Base-by-base conservation (phyloP, 371 early-diverging fungal genomes). In the Rhizopus delemar region DNA sequence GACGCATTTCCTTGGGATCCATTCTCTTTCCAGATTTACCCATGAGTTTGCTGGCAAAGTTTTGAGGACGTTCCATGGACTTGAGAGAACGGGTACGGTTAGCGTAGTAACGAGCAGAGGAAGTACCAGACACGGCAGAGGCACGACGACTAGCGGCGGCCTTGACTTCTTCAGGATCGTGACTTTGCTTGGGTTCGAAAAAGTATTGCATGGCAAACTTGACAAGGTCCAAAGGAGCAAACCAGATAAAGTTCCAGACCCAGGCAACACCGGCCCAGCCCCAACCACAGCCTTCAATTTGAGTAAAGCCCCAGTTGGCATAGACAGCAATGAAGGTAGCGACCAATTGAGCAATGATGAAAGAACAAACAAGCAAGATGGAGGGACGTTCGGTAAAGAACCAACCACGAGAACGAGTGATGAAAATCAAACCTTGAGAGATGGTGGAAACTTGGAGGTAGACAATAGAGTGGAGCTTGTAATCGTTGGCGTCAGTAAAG, bases 241-340 rank as follows among this genome's bases (percentile, higher is more conserved):
- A 88, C 88, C 88, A 88, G 55, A 88, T 63, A 54, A 88, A 78
- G 76, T 88, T 86, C 87, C 87, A 88, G 66, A 88, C 72, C 88
- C 88, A 88, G 56, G 81, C 86, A 52, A 79, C 79, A 56, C 81
- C 82, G 41, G 74, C 83, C 80, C 77, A 78, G 8, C 65, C 60
- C 83, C 83, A 82, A 39, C 83, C 83, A 58, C 58, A 79, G 46
- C 82, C 82, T 61, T 71, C 57, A 35, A 83, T 80, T 34, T 73
- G 53, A 32, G 84, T 83, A 63, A 83, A 83, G 46, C 78, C 81
- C 84, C 84, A 83, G 68, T 83, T 60, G 56, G 84, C 83, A 55
- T 83, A 83, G 46, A 80, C 80, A n/a, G 83, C 71, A 53, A 83
- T 83, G 34, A 83, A 80, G 22, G 78, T 83, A 39, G 83, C 83